These are phyloP conservation scores for Rhinocladiella mackenziei DNA, from an alignment of 2,329 filamentous ascomycete genomes.

Conservation along the genomic window DNA sequence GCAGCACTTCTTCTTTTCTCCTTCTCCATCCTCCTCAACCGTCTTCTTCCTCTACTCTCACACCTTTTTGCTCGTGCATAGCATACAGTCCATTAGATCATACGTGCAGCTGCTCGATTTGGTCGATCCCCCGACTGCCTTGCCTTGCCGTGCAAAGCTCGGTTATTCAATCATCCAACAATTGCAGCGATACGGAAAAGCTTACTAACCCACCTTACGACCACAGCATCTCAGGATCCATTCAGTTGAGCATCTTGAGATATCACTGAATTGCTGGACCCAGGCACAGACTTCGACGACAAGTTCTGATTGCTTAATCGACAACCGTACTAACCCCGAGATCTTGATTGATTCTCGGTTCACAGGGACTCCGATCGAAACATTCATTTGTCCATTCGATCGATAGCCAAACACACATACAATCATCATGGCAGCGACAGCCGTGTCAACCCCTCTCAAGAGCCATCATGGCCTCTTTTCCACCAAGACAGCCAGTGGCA, in stretches of 20 bases:
- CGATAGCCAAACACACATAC: slow-evolving; percentile 32
- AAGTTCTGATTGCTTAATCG: slow-evolving; percentile 36
- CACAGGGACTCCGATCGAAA: slow-evolving; percentile 39
- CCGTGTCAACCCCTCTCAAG: slow-evolving; percentile 88
- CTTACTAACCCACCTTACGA: slow-evolving; percentile 33
- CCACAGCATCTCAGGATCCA: slow-evolving; percentile 35
- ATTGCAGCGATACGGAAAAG: slow-evolving; percentile 30
- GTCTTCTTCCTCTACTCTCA: slow-evolving; percentile 34
- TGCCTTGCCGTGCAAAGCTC: slow-evolving; percentile 31
- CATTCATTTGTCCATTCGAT: slow-evolving; percentile 50
- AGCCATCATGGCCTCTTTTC: slow-evolving; percentile 91
- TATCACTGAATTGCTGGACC: slow-evolving; percentile 34
- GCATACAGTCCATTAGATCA: slow-evolving; percentile 39
- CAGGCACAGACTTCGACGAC: slow-evolving; percentile 32
- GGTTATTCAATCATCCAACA: slow-evolving; percentile 36
- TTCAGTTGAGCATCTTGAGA: slow-evolving; percentile 39
- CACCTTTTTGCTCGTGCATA: slow-evolving; percentile 33
- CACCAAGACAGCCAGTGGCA: slow-evolving; percentile 85
- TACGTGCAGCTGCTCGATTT: slow-evolving; percentile 30
- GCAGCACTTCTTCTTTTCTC: slow-evolving; percentile 26
- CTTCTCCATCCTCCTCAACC: slow-evolving; percentile 29
- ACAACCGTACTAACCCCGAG: slow-evolving; percentile 34
- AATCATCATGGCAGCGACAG: slow-evolving; percentile 71
- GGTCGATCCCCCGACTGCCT: slow-evolving; percentile 37
- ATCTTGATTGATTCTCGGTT: slow-evolving; percentile 30